A percentile compares a stretch with the other conserved stretches of the same genome.
phyloP scores from a whole-genome alignment of 2,329 filamentous ascomycete species.

The Exophiala alcalophila region DNA sequence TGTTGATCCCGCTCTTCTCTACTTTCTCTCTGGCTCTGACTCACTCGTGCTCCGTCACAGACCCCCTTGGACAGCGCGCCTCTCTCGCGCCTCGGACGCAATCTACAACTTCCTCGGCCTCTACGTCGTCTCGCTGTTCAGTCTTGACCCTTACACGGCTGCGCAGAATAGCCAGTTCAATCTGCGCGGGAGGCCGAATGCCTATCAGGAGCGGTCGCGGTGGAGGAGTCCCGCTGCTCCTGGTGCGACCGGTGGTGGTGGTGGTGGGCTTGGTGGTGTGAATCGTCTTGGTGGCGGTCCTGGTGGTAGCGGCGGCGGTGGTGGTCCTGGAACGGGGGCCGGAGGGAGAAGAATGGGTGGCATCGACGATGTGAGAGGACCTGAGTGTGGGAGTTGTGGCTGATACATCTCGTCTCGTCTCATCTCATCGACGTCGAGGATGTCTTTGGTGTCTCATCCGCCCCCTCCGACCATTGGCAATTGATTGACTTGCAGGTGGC shows the following conservation, averaged over 20 bases:
- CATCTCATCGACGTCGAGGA: no score
- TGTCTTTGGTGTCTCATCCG: no score
- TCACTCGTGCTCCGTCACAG: conserved; percentile 31
- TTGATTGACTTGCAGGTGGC: neutral
- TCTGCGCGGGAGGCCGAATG: conserved; percentile 34
- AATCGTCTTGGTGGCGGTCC: conserved; percentile 36
- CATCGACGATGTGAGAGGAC: conserved; percentile 48
- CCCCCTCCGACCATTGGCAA: no score
- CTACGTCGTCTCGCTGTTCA: conserved; percentile 49
- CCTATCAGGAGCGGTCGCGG: conserved; percentile 33
- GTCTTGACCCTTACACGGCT: conserved; percentile 46
- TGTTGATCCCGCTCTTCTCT: neutral
- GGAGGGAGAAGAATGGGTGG: conserved; percentile 42
- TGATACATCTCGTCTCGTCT: conserved; percentile 29
- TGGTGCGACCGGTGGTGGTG: conserved; percentile 31
- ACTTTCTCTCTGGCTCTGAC: conserved; percentile 3
- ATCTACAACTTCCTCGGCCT: conserved; percentile 49
- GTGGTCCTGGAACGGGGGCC: conserved; percentile 35
- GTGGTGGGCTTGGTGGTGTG: conserved; percentile 32
- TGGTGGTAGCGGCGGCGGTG: conserved; percentile 31
- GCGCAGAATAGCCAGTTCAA: conserved; percentile 49
- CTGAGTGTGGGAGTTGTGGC: conserved; percentile 48
- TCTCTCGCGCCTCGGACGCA: conserved; percentile 41
- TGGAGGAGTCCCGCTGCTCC: conserved; percentile 24
- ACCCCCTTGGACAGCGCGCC: conserved; percentile 45